phyloP scores from a whole-genome alignment of 768 basidiomycete species.

The Fomitopsis serialis region DNA sequence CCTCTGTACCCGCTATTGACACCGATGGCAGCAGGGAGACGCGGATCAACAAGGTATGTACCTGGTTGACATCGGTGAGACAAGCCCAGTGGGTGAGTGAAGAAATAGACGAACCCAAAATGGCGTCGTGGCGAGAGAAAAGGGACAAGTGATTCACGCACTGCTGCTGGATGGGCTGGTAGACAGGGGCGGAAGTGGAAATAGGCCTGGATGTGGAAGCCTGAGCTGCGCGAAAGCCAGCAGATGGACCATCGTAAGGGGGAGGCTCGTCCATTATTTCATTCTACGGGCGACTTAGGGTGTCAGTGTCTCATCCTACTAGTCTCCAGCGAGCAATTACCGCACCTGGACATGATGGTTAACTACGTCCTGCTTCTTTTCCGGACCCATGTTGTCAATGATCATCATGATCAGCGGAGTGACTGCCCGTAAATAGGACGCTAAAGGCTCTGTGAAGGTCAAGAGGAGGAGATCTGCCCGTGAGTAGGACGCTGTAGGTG shows the following conservation, averaged over 20 bases:
- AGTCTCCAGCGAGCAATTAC: too few species aligned
- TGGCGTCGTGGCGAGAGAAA: constrained; percentile 18
- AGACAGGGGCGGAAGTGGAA: neutral
- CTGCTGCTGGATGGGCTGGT: constrained; percentile 17
- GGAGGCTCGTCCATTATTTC: neutral
- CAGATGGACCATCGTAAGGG: neutral
- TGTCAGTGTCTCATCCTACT: neutral
- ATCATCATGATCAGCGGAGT: neutral
- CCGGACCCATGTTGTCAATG: neutral
- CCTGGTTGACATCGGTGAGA: neutral
- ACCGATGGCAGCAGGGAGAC: neutral
- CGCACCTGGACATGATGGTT: neutral
- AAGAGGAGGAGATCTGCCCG: neutral
- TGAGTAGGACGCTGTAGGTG: neutral
- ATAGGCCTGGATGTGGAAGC: neutral
- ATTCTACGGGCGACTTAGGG: neutral
- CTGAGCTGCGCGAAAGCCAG: too few species aligned
- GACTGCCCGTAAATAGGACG: constrained; percentile 2
- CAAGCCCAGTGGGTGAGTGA: neutral
- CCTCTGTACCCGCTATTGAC: neutral
- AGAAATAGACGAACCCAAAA: constrained; percentile 12
- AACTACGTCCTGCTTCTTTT: neutral
- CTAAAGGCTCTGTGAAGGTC: neutral
- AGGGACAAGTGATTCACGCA: constrained; percentile 22
- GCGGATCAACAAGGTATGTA: neutral